phyloP scores from a whole-genome alignment of 75 land plant genomes.

The Picea sitchensis region DNA sequence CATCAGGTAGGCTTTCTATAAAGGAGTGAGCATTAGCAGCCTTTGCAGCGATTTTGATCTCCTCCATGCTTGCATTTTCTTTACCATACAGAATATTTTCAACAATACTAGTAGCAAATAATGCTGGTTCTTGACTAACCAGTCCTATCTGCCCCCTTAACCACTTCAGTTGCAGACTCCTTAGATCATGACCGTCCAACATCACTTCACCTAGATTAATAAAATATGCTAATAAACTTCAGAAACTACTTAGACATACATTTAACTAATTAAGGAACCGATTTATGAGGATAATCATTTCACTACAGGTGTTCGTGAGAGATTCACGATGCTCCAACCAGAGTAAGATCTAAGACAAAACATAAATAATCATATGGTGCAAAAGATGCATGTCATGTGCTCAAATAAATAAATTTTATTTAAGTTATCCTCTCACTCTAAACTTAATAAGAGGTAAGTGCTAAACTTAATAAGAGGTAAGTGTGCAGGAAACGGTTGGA shows the following conservation, averaged over 20 bases:
- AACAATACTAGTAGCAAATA: conserved; percentile 63
- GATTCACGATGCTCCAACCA: background rate
- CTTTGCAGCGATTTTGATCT: conserved; percentile 52
- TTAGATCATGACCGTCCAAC: conserved; percentile 60
- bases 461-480: background rate
- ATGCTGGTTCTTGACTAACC: conserved; percentile 74
- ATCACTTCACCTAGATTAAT: conserved; percentile 44
- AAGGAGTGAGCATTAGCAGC: conserved; percentile 67
- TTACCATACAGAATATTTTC: conserved; percentile 65
- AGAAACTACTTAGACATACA: background rate
- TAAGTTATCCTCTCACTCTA: background rate
- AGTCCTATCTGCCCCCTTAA: conserved; percentile 64
- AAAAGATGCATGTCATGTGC: background rate
- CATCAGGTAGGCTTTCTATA: conserved; percentile 43
- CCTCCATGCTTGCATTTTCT: conserved; percentile 49
- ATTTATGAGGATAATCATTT: background rate
- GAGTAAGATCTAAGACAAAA: conserved; percentile 1
- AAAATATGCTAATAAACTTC: background rate
- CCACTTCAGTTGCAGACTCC: conserved; percentile 56
- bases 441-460: background rate
- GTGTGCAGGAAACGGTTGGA: background rate
- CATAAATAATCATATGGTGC: background rate
- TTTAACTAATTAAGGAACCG: background rate
- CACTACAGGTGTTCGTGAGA: background rate
- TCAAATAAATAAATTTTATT: background rate